phyloP scores from a whole-genome alignment of 1,284 basidiomycete species.

The Fomes fomentarius region DNA sequence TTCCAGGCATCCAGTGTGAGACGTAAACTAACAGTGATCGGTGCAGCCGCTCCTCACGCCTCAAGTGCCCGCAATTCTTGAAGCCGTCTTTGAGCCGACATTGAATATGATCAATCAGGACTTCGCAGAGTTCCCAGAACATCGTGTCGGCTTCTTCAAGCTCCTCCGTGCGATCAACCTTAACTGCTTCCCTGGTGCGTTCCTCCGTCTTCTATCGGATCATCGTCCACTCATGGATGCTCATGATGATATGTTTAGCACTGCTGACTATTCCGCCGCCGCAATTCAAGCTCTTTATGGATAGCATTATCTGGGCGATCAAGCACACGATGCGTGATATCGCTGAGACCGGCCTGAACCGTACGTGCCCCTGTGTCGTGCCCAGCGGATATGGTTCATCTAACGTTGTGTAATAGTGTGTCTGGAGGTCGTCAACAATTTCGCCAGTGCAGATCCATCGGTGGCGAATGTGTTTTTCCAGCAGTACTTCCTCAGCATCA shows the following conservation, averaged over 20 bases:
- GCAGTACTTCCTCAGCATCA: conserved; percentile 91
- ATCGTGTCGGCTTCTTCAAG: conserved; percentile 97
- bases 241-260: conserved; percentile 52
- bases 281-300: conserved; percentile 98
- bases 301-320: conserved; percentile 99
- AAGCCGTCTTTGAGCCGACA: conserved; percentile 98
- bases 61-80: conserved; percentile 95
- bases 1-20: not conserved
- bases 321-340: conserved; percentile 99
- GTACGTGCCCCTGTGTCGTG: conserved; percentile 48
- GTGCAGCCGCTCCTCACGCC: conserved; percentile 81
- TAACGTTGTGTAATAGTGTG: conserved; percentile 62
- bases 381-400: conserved; percentile 17
- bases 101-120: conserved; percentile 99
- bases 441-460: conserved; percentile 78
- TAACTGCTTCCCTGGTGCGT: conserved; percentile 92
- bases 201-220: not conserved
- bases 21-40: not conserved
- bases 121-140: conserved; percentile 97
- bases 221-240: not conserved
- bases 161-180: conserved; percentile 92
- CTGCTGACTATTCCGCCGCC: conserved; percentile 86
- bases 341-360: conserved; percentile 90
- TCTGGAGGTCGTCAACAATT: conserved; percentile 95
- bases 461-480: conserved; percentile 84